phyloP scores from a whole-genome alignment of 768 basidiomycete species.

The Suillus clintonianus region DNA sequence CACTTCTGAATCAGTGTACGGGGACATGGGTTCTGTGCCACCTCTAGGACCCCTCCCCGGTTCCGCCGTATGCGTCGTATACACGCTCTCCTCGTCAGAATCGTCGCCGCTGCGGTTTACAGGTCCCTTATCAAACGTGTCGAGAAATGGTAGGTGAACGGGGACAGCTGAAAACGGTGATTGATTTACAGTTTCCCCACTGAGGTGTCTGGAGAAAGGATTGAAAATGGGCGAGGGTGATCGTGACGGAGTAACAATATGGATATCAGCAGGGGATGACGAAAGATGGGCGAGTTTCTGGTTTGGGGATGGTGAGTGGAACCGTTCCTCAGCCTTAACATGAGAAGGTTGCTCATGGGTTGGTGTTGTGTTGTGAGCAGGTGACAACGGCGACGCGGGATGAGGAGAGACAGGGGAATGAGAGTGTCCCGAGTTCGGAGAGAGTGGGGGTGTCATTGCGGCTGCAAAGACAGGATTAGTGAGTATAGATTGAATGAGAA shows the following conservation, averaged over 20 bases:
- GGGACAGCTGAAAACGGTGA: conserved; percentile 22
- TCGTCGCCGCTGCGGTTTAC: conserved; percentile 7
- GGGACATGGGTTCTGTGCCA: conserved; percentile 20
- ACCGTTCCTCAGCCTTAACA: conserved; percentile 10
- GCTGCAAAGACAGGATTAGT: conserved; percentile 14
- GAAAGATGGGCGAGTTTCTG: conserved; percentile 20
- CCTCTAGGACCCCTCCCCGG: conserved; percentile 13
- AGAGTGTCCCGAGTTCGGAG: conserved; percentile 33
- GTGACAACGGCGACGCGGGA: conserved; percentile 24
- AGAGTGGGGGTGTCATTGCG: conserved; percentile 33
- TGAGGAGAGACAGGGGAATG: conserved; percentile 37
- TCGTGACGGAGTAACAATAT: conserved; percentile 30
- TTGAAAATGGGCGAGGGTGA: conserved; percentile 68
- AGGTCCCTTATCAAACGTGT: conserved; percentile 40
- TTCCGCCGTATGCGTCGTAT: conserved; percentile 31
- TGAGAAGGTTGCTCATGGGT: conserved; percentile 20
- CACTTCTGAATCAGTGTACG: conserved; percentile 30
- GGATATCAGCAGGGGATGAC: conserved; percentile 23
- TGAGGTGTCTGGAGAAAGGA: conserved; percentile 88
- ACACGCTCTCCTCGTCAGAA: conserved; percentile 36
- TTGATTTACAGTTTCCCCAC: conserved; percentile 56
- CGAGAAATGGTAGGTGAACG: conserved; percentile 56
- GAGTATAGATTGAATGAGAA: neutral
- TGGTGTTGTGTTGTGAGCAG: conserved; percentile 13
- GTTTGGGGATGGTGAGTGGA: conserved; percentile 8